These are phyloP conservation scores for Xylariaceae sp. DNA, from an alignment of 2,329 filamentous ascomycete genomes.

Conservation along the genomic window DNA sequence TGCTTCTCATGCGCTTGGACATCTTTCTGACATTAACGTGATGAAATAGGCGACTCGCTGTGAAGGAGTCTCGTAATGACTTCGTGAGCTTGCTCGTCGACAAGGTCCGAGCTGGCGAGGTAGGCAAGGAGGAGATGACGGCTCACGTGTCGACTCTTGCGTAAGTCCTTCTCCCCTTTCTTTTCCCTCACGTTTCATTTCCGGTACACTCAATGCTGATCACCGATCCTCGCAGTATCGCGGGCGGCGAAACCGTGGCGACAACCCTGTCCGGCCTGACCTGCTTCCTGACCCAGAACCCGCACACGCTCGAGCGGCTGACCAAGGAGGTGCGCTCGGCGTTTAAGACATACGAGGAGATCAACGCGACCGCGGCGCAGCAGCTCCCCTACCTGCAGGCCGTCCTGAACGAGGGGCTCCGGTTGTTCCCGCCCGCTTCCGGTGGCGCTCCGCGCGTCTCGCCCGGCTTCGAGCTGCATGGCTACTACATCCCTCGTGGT, in stretches of 20 bases:
- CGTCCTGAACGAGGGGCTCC: conserved; percentile 26
- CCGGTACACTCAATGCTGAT: background rate
- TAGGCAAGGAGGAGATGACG: conserved; percentile 11
- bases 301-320: conserved; percentile 18
- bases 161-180: conserved; percentile 5
- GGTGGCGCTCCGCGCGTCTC: background rate
- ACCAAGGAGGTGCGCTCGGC: conserved; percentile 25
- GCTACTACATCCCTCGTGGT: background rate
- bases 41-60: conserved; percentile 1
- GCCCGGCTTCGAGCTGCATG: background rate
- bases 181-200: too few species aligned
- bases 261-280: conserved; percentile 33
- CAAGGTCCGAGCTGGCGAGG: conserved; percentile 10
- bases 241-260: conserved; percentile 44
- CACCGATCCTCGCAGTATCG: conserved; percentile 25
- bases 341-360: conserved; percentile 26
- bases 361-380: conserved; percentile 19
- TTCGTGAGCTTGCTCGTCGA: conserved; percentile 7
- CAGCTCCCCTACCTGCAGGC: conserved; percentile 30
- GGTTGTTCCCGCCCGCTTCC: conserved; percentile 2
- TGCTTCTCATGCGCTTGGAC: too few species aligned
- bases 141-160: conserved; percentile 10
- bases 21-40: background rate
- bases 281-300: conserved; percentile 29
- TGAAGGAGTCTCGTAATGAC: conserved; percentile 1